Percentiles rank a stretch among this genome's conserved stretches.
These are phyloP conservation scores for Mycena epipterygia DNA, from an alignment of 768 basidiomycete genomes.

Conservation along the genomic window DNA sequence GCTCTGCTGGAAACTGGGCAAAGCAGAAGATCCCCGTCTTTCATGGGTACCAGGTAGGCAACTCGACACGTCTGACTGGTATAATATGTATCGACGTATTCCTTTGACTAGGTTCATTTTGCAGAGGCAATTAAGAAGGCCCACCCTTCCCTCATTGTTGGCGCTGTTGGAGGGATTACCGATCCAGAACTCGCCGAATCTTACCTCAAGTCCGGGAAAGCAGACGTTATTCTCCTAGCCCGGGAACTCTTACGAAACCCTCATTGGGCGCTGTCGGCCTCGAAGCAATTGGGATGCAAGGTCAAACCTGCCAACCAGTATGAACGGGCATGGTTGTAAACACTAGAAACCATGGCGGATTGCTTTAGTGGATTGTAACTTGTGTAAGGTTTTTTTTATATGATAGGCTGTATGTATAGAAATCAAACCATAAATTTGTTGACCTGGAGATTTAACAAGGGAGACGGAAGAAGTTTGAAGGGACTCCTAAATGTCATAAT, in stretches of 20 bases:
- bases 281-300: constrained; percentile 70
- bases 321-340: constrained; percentile 65
- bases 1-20: constrained; percentile 75
- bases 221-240: constrained; percentile 78
- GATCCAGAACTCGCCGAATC: constrained; percentile 66
- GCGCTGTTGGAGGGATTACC: constrained; percentile 82
- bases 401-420: too few species aligned
- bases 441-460: too few species aligned
- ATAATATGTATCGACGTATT: not conserved
- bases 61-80: not conserved
- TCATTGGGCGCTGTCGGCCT: constrained; percentile 74
- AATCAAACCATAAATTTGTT: too few species aligned
- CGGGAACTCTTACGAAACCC: constrained; percentile 77
- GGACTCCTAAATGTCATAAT: too few species aligned
- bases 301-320: constrained; percentile 84
- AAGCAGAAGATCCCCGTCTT: constrained; percentile 68
- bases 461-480: too few species aligned
- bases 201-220: constrained; percentile 73
- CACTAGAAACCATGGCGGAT: not conserved
- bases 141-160: constrained; percentile 66
- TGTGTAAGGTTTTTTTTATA: too few species aligned
- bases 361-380: too few species aligned
- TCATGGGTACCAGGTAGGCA: constrained; percentile 74
- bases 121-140: constrained; percentile 75
- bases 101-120: constrained; percentile 67